Conservation (phyloP, 2,329 filamentous ascomycete genomes). For the Ascochyta lentis region DNA sequence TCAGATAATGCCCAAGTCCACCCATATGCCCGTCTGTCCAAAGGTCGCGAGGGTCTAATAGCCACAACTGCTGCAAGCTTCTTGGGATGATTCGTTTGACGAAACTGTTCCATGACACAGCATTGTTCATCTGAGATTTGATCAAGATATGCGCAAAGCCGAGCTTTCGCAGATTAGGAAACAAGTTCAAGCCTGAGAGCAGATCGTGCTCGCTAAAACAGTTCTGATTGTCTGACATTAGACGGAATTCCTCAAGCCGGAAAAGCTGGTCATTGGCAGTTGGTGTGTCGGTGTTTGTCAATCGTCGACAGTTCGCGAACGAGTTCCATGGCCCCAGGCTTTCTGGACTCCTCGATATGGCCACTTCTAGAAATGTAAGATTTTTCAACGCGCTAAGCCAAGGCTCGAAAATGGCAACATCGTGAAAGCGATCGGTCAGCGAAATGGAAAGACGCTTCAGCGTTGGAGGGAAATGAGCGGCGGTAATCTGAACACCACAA, state of each 20-base stretch:
- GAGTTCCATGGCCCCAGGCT: neutral
- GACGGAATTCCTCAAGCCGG: slow-evolving; percentile 1
- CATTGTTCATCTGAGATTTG: neutral
- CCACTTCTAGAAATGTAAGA: slow-evolving; percentile 6
- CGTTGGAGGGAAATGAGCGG: neutral
- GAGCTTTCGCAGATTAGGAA: slow-evolving; percentile 3
- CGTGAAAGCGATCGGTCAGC: neutral
- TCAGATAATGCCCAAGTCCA: neutral
- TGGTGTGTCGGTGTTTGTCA: neutral
- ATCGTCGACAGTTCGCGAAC: neutral
- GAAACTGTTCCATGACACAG: neutral
- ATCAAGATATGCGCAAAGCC: slow-evolving; percentile 10
- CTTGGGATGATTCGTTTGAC: neutral
- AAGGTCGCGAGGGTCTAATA: slow-evolving; percentile 6
- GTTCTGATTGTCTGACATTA: slow-evolving; percentile 11
- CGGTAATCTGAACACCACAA: neutral
- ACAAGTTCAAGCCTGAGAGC: neutral
- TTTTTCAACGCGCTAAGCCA: neutral
- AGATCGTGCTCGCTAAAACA: slow-evolving; percentile 1
- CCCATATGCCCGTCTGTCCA: neutral
- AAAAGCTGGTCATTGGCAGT: neutral
- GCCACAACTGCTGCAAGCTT: slow-evolving; percentile 4
- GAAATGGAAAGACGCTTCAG: slow-evolving; percentile 5
- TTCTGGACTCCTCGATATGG: neutral
- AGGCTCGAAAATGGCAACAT: neutral